Evolutionary conservation across 2,329 filamentous ascomycete species (phyloP), one percentile per base, ranked within the genome.

Genomic region (Tolypocladium cylindrosporum): DNA sequence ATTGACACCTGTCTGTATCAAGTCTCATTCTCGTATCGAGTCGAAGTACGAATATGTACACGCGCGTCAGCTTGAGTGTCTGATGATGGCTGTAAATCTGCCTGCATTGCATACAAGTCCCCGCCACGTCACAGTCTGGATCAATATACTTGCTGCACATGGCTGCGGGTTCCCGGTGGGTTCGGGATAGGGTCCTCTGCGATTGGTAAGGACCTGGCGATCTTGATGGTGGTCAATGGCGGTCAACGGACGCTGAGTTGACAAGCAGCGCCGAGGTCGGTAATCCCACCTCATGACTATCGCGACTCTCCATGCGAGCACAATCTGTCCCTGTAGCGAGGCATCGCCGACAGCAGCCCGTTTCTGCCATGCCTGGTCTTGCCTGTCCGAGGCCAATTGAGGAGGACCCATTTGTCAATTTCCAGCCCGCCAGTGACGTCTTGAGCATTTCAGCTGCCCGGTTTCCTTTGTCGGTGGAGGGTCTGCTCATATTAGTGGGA

Each of bases 381-480:
- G 36, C 48, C 7, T 16, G 31, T 21, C 48, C 31, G 3, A 51
- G 48, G 48, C 48, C 48, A 56, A 56, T 51, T 51, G 55, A 56
- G 55, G 42, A 51, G 45, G 16, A 19, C 31, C 55, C 42, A 56
- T 56, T 56, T 39, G 55, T 56, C 55, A 56, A 31, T 55, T 34
- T 8, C 10, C 16, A 19, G 53, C 13, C 37, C 37, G 37, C 37
- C 53, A 42, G 53, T 41, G 53, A 54, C 53, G 53, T 54, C 27
- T 27, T 54, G 4, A n/a, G 39, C 14, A 42, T 27, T 27, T 54
- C 9, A 41, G 39, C 14, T 16, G 39, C 14, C 39, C 14, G 39
- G 2, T 24, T 13, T 10, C 14, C 14, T 1, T n/a, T n/a, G 11
- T 37, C 13, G 40, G 40, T 48, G 43, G 43, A 45, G 42, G n/a